phyloP scores from a whole-genome alignment of 768 basidiomycete genomes.

The Lentinula lateritia region DNA sequence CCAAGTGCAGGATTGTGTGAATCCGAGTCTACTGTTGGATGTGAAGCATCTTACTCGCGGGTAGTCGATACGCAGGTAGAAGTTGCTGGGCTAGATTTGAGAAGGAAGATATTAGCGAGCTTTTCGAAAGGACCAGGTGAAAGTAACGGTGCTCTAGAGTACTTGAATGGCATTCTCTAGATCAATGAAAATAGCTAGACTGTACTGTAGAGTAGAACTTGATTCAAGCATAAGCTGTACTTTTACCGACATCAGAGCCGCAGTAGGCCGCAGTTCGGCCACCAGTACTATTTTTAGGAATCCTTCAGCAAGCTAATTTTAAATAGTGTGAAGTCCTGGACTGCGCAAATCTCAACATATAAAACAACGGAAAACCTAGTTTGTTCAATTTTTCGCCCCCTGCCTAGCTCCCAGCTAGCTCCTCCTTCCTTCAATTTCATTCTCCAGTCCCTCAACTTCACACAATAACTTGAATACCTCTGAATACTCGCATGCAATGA shows the following conservation, averaged over 20 bases:
- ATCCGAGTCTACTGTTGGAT: slow-evolving; percentile 1
- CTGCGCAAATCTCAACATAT: not conserved
- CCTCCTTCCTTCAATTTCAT: too few relatives aligned
- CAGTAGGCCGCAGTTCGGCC: too few relatives aligned
- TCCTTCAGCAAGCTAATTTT: not conserved
- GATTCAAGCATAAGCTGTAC: not conserved
- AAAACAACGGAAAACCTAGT: not conserved
- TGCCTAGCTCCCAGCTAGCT: too few relatives aligned
- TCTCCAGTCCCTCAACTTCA: too few relatives aligned
- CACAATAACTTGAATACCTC: too few relatives aligned
- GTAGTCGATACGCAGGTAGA: not conserved
- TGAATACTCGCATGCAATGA: too few relatives aligned
- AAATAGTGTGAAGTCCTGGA: not conserved
- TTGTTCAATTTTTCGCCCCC: not conserved
- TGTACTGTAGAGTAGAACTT: not conserved
- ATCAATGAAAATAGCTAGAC: not conserved
- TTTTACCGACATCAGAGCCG: too few relatives aligned
- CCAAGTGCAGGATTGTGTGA: not conserved
- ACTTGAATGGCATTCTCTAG: slow-evolving; percentile 19
- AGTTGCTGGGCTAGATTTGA: slow-evolving; percentile 17
- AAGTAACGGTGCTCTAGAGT: slow-evolving; percentile 12
- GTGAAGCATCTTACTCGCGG: not conserved
- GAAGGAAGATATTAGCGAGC: slow-evolving; percentile 32
- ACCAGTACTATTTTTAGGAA: not conserved
- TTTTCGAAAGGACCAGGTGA: slow-evolving; percentile 11